Evolutionary conservation across 345 rosid species (phyloP), one percentile per base, ranked within the genome.

Genomic region (Aurinia saxatilis): DNA sequence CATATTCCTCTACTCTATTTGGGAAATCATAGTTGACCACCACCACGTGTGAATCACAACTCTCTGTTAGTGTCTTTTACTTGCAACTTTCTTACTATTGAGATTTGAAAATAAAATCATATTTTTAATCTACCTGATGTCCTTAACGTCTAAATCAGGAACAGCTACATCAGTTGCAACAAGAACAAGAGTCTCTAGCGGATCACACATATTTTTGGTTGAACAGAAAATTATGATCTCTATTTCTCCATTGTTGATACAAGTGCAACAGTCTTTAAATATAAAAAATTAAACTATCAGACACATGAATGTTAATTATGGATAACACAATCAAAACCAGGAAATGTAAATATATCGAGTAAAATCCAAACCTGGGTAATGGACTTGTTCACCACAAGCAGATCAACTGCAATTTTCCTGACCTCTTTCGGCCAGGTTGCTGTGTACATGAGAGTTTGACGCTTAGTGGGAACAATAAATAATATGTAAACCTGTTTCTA

Each of bases 341-440:
- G 7, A 16, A 5, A n/a, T n/a, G n/a, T n/a, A n/a, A n/a, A n/a
- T n/a, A n/a, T n/a, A n/a, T n/a, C n/a, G 35, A 52, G n/a, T 44
- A 53, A n/a, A 7, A 48, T 14, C 21, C 77, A 57, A 30, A 93
- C 99, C 99, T 93, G 99, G 23, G 97, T 93, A 38, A 93, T 93
- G 41, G 99, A 86, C 81, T 90, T 93, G 81, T 90, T 93, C 5
- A 97, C 99, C 57, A 84, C 97, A 72, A 93, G 77, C 14, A 93
- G 83, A 77, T 93, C 99, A 47, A 96, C 81, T 50, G 99, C 99
- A 57, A 93, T 93, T 73, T 79, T 93, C 52, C 96, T 82, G 65
- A 93, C 99, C 57, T 87, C 99, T 74, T 66, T 90, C 1, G 99
- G 99, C 97, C 99, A 90, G 2, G 99, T 90, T 21, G 99, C 99